Evolutionary conservation across 164 flowering plant species (phyloP).

Genomic region (Annona cherimola): DNA sequence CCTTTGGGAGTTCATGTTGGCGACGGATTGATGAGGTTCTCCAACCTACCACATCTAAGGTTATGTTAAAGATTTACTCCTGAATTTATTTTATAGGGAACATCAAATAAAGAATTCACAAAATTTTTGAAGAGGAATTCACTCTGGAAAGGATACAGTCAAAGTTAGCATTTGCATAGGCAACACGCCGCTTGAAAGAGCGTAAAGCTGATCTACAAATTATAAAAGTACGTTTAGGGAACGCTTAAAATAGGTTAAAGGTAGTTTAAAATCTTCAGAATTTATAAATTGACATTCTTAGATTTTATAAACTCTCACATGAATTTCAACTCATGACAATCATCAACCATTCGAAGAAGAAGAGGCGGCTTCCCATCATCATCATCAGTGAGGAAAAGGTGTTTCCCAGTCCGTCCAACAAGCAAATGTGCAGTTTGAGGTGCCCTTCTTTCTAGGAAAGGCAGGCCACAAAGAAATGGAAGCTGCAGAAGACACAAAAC

Average conservation of each 20-base stretch:
- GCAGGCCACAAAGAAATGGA: conserved; percentile 80
- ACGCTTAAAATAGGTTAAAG: background rate
- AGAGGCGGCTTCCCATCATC: conserved; percentile 84
- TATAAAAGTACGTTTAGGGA: conserved; percentile 16
- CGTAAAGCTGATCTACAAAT: conserved; percentile 75
- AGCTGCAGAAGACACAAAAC: conserved; percentile 36
- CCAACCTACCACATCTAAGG: conserved; percentile 93
- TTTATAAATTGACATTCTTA: background rate
- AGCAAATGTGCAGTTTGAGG: conserved; percentile 73
- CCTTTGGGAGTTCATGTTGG: conserved; percentile 84
- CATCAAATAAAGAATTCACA: background rate
- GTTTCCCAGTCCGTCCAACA: conserved; percentile 84
- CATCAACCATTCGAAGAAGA: conserved; percentile 78
- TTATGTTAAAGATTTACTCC: conserved; percentile 28
- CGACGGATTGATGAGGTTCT: conserved; percentile 93
- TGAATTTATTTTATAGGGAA: background rate
- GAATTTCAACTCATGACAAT: conserved; percentile 60
- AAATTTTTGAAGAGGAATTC: conserved; percentile 5
- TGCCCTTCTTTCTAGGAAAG: conserved; percentile 70
- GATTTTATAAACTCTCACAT: conserved; percentile 47
- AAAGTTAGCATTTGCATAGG: conserved; percentile 85
- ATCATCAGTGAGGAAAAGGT: conserved; percentile 81
- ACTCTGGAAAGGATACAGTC: conserved; percentile 77
- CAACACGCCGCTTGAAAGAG: conserved; percentile 87
- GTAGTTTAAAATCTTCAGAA: background rate